Evolutionary conservation across 495 filamentous ascomycete species (phyloP).

Genomic region (Penicillium egyptiacum): DNA sequence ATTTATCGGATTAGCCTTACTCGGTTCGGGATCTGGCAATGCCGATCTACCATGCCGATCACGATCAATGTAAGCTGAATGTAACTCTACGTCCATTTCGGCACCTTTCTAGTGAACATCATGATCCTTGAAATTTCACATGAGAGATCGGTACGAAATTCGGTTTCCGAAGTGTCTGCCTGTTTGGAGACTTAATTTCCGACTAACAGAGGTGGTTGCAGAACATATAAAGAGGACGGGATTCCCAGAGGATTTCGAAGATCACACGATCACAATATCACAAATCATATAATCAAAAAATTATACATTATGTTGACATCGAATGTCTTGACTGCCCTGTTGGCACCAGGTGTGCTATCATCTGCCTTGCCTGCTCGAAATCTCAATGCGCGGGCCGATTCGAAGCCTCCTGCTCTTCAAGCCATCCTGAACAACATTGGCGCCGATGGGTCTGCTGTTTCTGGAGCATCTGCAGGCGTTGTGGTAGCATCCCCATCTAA

Average conservation of each 20-base stretch:
- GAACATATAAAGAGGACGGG: not conserved
- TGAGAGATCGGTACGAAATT: not conserved
- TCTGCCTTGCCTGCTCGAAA: constrained; percentile 14
- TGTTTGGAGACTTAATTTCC: not conserved
- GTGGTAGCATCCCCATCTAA: constrained; percentile 59
- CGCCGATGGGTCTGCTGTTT: constrained; percentile 44
- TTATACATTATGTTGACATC: constrained; percentile 12
- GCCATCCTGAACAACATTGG: constrained; percentile 61
- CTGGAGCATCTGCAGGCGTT: constrained; percentile 49
- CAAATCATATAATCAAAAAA: too few species aligned
- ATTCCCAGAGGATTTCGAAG: not conserved
- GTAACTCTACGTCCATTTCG: not conserved
- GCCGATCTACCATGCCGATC: not conserved
- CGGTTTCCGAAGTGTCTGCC: not conserved
- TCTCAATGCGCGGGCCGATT: constrained; percentile 54
- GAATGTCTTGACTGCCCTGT: constrained; percentile 19
- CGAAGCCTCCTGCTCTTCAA: constrained; percentile 53
- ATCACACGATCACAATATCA: not conserved
- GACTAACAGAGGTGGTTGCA: not conserved
- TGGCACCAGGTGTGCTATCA: constrained; percentile 17
- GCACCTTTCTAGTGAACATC: not conserved
- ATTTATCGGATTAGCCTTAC: constrained; percentile 1
- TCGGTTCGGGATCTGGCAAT: not conserved
- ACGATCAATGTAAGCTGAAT: not conserved
- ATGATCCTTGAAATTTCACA: not conserved